phyloP scores from a whole-genome alignment of 139 green algal species.

The Picochlorum sp. region DNA sequence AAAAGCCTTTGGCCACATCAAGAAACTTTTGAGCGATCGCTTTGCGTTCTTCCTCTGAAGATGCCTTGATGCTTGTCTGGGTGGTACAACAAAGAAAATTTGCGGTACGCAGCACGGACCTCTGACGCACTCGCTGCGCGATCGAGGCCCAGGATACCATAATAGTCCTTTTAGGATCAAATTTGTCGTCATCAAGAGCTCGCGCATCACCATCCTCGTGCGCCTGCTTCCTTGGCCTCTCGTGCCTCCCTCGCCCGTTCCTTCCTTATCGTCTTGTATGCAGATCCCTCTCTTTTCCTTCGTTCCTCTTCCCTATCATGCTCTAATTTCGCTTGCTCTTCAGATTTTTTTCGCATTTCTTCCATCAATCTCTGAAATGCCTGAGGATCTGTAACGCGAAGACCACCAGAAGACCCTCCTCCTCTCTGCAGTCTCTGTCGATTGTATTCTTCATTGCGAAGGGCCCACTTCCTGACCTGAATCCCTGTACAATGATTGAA shows the following conservation, averaged over 20 bases:
- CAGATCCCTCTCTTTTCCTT: slow-evolving; percentile 9
- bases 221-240: slow-evolving; percentile 12
- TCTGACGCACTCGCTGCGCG: slow-evolving; percentile 14
- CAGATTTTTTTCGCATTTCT: slow-evolving; percentile 22
- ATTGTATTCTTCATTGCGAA: slow-evolving; percentile 18
- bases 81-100: slow-evolving; percentile 30
- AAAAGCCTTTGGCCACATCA: slow-evolving; percentile 32
- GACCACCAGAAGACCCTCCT: neutral
- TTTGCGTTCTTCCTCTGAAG: slow-evolving; percentile 24
- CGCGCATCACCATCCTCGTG: slow-evolving; percentile 9
- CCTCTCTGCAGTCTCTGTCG: slow-evolving; percentile 2
- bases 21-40: slow-evolving; percentile 34
- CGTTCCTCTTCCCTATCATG: slow-evolving; percentile 21
- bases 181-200: slow-evolving; percentile 11
- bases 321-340: slow-evolving; percentile 25
- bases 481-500: slow-evolving; percentile 2
- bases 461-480: slow-evolving; percentile 1
- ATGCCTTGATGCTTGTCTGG: slow-evolving; percentile 44
- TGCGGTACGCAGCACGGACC: slow-evolving; percentile 18
- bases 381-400: slow-evolving; percentile 22
- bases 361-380: slow-evolving; percentile 21
- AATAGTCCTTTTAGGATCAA: slow-evolving; percentile 55
- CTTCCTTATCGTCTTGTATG: slow-evolving; percentile 26
- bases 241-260: slow-evolving; percentile 36
- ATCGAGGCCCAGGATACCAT: slow-evolving; percentile 50